Conservation (phyloP, 257 asterid species). For the Solanum pimpinellifolium region DNA sequence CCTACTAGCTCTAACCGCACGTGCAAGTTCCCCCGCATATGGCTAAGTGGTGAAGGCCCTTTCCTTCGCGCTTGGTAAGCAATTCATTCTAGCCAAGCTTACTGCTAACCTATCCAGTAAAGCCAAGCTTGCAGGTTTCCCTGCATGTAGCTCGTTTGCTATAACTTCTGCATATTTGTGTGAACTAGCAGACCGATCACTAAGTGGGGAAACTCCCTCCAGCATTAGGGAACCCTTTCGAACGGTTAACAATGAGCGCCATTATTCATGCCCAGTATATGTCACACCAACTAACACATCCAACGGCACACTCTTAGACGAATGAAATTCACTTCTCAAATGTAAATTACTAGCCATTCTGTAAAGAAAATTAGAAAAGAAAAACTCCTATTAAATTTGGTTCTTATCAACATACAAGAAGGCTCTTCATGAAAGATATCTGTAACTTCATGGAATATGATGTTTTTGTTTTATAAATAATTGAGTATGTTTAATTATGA, state of each 20-base stretch:
- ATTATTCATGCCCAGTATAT: not conserved
- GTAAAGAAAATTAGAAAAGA: not conserved
- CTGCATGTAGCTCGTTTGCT: not conserved
- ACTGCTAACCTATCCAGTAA: not conserved
- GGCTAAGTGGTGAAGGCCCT: not conserved
- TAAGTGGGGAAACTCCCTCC: not conserved
- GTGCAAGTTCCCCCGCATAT: not conserved
- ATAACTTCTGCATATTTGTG: not conserved
- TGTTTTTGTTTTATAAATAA: not conserved
- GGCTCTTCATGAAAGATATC: not conserved
- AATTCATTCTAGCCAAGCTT: not conserved
- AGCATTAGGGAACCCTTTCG: not conserved
- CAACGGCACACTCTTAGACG: not conserved
- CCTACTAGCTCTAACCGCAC: not conserved
- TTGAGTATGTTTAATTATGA: not conserved
- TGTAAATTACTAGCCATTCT: not conserved
- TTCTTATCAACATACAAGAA: not conserved
- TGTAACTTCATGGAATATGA: not conserved
- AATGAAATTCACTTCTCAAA: not conserved
- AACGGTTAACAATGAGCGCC: not conserved
- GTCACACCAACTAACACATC: not conserved
- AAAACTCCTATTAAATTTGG: not conserved
- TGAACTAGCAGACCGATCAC: not conserved
- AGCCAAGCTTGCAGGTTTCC: not conserved
- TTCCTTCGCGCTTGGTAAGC: not conserved